A percentile compares a stretch with the other conserved stretches of the same genome.
Conservation (phyloP, 2,329 filamentous ascomycete species). For the Fusarium fracticaudum region DNA sequence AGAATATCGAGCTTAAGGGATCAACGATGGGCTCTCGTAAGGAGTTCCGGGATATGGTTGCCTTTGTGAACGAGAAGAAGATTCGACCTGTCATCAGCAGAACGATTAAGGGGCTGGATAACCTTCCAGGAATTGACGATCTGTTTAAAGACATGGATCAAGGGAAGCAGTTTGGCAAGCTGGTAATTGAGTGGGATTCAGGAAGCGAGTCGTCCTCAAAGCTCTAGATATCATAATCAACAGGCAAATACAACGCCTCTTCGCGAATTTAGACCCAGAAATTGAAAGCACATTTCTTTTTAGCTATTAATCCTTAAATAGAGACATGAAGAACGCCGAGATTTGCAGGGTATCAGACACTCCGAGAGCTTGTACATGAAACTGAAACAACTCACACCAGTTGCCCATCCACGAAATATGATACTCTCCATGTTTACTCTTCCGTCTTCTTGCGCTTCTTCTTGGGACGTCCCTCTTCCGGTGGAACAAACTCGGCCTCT, state of each 20-base stretch:
- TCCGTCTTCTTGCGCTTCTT: conserved; percentile 70
- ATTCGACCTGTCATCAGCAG: conserved; percentile 82
- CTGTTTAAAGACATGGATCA: conserved; percentile 90
- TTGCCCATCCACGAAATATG: conserved; percentile 25
- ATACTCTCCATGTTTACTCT: conserved; percentile 40
- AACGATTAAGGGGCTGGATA: conserved; percentile 76
- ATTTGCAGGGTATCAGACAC: conserved; percentile 45
- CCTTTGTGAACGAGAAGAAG: conserved; percentile 78
- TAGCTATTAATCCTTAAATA: conserved; percentile 25
- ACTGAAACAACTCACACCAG: conserved; percentile 33
- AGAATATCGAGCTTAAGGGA: conserved; percentile 87
- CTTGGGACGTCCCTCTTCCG: conserved; percentile 76
- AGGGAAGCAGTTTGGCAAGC: conserved; percentile 89
- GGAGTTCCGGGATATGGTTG: conserved; percentile 92
- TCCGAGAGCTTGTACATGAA: conserved; percentile 33
- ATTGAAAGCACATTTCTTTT: conserved; percentile 3
- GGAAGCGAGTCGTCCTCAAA: conserved; percentile 49
- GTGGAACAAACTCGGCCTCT: conserved; percentile 86
- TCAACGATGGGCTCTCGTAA: conserved; percentile 90
- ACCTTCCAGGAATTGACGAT: conserved; percentile 80
- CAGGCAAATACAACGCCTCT: too few relatives aligned
- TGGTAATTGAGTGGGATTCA: conserved; percentile 78
- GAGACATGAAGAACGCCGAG: conserved; percentile 37
- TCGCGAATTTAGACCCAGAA: not conserved
- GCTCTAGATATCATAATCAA: conserved; percentile 45